Conservation (phyloP, 441 rosid species). For the Populus hybrid region DNA sequence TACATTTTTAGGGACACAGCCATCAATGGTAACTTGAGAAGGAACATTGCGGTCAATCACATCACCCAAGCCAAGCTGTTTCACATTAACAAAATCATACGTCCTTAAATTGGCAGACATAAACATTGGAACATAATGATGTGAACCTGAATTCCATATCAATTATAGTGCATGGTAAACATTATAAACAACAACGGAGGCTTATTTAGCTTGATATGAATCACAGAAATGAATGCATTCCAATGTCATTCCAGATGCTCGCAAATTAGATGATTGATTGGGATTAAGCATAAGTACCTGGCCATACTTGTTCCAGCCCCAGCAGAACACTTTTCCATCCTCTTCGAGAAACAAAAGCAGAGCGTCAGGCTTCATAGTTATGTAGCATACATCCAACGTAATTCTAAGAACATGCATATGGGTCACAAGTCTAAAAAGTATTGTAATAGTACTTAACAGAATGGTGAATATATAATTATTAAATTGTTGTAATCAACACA, state of each 20-base stretch:
- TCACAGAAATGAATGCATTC: conserved; percentile 1
- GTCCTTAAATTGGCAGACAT: neutral
- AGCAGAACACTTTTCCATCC: conserved; percentile 70
- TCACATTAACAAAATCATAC: conserved; percentile 13
- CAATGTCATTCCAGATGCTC: neutral
- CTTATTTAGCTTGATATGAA: neutral
- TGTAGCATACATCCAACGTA: neutral
- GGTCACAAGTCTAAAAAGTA: neutral
- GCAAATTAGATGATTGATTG: neutral
- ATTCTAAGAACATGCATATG: neutral
- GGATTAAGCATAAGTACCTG: conserved; percentile 55
- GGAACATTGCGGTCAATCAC: conserved; percentile 84
- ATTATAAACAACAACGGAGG: neutral
- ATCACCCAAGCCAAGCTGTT: conserved; percentile 93
- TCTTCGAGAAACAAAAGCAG: conserved; percentile 43
- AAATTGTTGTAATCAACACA: neutral
- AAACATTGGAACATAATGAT: neutral
- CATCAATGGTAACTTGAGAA: conserved; percentile 59
- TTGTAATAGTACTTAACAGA: neutral
- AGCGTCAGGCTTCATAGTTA: neutral
- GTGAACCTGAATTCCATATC: neutral
- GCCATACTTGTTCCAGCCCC: conserved; percentile 99
- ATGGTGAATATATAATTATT: neutral
- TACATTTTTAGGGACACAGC: conserved; percentile 56
- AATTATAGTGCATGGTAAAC: neutral